Base-by-base conservation (phyloP, 2,329 filamentous ascomycete species). In the Thielaviopsis musarum region DNA sequence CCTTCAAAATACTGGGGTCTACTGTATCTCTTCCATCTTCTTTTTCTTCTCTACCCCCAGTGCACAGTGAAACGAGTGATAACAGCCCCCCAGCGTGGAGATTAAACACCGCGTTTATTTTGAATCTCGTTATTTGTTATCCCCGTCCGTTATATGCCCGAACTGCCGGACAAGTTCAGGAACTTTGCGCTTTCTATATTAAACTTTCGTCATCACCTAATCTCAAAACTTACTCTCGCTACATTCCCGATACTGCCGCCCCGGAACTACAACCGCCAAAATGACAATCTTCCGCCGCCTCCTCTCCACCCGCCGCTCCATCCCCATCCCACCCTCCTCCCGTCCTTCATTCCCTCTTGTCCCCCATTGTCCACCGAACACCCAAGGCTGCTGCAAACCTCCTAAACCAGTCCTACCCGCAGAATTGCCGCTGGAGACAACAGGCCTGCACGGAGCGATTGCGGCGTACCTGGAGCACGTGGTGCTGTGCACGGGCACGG, bases 381-480 rank as follows among this genome's bases (percentile, higher is more conserved):
- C 55, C 7, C 48, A 30, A 22, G 7, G 49, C 10, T 26, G 24
- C 19, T 10, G 77, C 13, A 95, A 89, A 70, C 80, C 83, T n/a
- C 72, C 79, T 1, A 84, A 77, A 59, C 83, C 87, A 0, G 64
- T 71, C 13, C 77, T 85, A 72, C 84, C 85, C 1, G 72, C 77
- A 7, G 83, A 80, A 3, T 75, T 94, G 17, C 80, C 84, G 22
- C 91, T 96, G 58, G 90, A 96, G 12, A 53, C 57, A 2, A 30
- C 15, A 3, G 57, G 57, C 9, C 67, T 77, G 78, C 65, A 77
- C 80, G 62, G 80, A 80, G 48, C 76, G 79, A 19, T 95, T 72
- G 77, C 85, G 1, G 75, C 78, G 1, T 95, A 95, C 68, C 77
- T 83, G 1, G 85, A 94, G 70, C 90, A 96, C 65, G 79, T 96